Conservation (phyloP, 306 rosid genomes). For the Prunus armeniaca region DNA sequence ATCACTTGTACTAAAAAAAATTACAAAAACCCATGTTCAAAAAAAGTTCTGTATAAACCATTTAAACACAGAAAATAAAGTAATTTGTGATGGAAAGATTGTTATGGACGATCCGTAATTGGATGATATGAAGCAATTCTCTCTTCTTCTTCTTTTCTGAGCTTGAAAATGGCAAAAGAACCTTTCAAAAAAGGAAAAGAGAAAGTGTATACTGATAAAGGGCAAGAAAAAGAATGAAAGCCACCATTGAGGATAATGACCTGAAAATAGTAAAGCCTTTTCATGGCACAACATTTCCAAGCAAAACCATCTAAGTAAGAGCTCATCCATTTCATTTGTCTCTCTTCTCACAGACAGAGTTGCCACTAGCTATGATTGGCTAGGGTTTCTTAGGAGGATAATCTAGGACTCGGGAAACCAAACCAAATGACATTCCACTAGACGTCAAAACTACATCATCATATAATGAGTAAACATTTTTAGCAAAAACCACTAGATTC, state of each 20-base stretch:
- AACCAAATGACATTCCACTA: not conserved
- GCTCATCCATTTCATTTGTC: slow-evolving; percentile 28
- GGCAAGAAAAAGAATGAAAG: not conserved
- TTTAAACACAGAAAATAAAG: too few species aligned
- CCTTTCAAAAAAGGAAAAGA: not conserved
- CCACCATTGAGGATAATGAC: slow-evolving; percentile 4
- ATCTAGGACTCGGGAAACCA: not conserved
- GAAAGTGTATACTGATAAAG: not conserved
- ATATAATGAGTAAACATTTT: not conserved
- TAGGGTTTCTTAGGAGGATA: slow-evolving; percentile 1
- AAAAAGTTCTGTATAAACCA: too few species aligned
- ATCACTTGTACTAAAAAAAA: too few species aligned
- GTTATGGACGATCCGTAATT: not conserved
- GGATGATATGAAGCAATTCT: not conserved
- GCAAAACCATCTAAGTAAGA: slow-evolving; percentile 37
- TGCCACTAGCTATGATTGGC: slow-evolving; percentile 21
- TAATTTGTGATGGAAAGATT: not conserved
- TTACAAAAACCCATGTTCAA: too few species aligned
- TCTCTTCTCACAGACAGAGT: slow-evolving; percentile 26
- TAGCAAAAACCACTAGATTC: too few species aligned
- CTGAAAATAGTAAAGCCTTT: slow-evolving; percentile 10
- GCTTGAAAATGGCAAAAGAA: not conserved
- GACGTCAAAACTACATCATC: slow-evolving; percentile 2
- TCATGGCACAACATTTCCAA: not conserved
- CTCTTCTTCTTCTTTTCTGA: not conserved